Percentiles rank a stretch among this genome's conserved stretches.
phyloP scores from a whole-genome alignment of 371 early-diverging fungal species.

The Rhizopus arrhizus region DNA sequence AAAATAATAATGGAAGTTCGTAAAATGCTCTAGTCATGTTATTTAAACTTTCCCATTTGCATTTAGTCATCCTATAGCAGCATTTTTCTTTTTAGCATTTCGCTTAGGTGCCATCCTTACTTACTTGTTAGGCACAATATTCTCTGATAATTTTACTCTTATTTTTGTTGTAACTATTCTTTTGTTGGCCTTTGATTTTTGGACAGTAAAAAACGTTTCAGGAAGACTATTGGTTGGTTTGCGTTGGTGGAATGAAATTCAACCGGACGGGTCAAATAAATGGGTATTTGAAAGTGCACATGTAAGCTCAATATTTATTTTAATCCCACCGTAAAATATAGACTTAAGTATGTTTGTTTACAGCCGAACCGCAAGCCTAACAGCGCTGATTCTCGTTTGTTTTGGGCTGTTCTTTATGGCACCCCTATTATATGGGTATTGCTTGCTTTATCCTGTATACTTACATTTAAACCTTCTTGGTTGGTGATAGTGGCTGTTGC shows the following conservation, averaged over 20 bases:
- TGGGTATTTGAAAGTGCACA: constrained; percentile 95
- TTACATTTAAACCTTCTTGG: constrained; percentile 79
- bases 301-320: constrained; percentile 50
- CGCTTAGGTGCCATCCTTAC: constrained; percentile 76
- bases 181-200: constrained; percentile 93
- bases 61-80: constrained; percentile 85
- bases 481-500: constrained; percentile 86
- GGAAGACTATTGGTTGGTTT: constrained; percentile 94
- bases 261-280: constrained; percentile 86
- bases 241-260: constrained; percentile 98
- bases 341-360: neutral
- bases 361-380: constrained; percentile 76
- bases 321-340: neutral
- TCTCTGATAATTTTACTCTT: constrained; percentile 86
- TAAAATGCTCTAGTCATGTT: too few species aligned
- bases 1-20: neutral
- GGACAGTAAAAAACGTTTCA: constrained; percentile 98
- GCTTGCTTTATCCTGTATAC: constrained; percentile 75
- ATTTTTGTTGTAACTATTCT: constrained; percentile 90
- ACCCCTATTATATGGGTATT: constrained; percentile 86
- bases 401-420: constrained; percentile 90
- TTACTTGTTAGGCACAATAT: constrained; percentile 79
- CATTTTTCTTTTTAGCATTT: constrained; percentile 89
- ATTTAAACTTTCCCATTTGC: neutral
- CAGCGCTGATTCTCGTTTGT: constrained; percentile 83